Percentiles rank a stretch among this genome's conserved stretches.
These are phyloP conservation scores for Chloranthus sessilifolius DNA, from an alignment of 164 flowering plant species.

Conservation along the genomic window DNA sequence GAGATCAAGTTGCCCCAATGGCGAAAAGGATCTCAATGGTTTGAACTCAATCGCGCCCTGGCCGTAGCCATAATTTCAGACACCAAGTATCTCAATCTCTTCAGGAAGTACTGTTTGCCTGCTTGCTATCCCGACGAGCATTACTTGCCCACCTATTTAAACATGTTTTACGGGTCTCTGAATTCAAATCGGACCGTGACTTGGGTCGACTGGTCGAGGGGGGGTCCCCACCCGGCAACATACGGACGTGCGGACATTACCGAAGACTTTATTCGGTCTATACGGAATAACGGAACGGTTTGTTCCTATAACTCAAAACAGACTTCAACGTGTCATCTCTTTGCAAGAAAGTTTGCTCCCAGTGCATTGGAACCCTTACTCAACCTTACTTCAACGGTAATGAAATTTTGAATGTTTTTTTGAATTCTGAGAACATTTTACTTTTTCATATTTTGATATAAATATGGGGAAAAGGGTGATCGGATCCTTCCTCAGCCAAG, in stretches of 20 bases:
- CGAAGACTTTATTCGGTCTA: conserved; percentile 40
- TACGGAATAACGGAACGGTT: conserved; percentile 55
- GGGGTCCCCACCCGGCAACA: conserved; percentile 75
- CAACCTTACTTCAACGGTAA: conserved; percentile 24
- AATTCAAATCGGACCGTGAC: conserved; percentile 70
- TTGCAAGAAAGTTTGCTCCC: conserved; percentile 39
- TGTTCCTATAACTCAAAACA: conserved; percentile 52
- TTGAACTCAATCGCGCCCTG: conserved; percentile 54
- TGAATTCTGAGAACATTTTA: no score
- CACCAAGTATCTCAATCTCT: conserved; percentile 60
- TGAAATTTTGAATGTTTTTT: conserved; percentile 24
- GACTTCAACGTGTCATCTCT: conserved; percentile 27
- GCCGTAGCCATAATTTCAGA: conserved; percentile 62
- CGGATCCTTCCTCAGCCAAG: no score
- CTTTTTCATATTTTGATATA: no score
- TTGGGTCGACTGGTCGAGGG: conserved; percentile 84
- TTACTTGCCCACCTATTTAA: conserved; percentile 65
- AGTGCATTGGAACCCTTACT: conserved; percentile 35
- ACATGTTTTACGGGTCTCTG: conserved; percentile 53
- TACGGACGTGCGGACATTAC: conserved; percentile 44
- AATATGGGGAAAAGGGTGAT: no score
- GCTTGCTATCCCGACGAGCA: conserved; percentile 93
- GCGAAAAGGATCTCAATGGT: conserved; percentile 97
- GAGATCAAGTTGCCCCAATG: conserved; percentile 61
- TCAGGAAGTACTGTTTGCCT: conserved; percentile 64